A percentile compares a stretch with the other conserved stretches of the same genome.
These are phyloP conservation scores for Ustilaginoidea virens DNA, from an alignment of 2,329 filamentous ascomycete species.

Conservation along the genomic window DNA sequence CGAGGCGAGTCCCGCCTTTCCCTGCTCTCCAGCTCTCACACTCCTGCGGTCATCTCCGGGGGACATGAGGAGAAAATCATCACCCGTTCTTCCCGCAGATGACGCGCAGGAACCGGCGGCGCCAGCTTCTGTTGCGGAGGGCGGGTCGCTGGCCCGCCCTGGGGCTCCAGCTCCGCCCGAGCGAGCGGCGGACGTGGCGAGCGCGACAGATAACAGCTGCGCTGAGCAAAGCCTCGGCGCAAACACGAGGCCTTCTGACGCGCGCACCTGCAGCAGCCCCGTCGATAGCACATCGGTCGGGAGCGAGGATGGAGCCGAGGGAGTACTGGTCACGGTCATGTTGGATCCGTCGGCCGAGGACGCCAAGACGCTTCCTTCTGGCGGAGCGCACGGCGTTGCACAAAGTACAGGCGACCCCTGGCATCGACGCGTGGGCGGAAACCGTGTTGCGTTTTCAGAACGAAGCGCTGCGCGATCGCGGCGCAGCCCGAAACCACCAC, in stretches of 20 bases:
- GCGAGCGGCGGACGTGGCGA: not conserved
- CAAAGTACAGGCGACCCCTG: slow-evolving; percentile 17
- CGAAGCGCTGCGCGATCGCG: slow-evolving; percentile 29
- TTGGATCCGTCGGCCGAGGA: slow-evolving; percentile 19
- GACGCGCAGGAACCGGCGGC: slow-evolving; percentile 1
- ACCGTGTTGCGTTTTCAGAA: slow-evolving; percentile 42
- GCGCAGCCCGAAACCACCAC: slow-evolving; percentile 40
- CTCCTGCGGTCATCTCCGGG: slow-evolving; percentile 8
- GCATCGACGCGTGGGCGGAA: slow-evolving; percentile 43
- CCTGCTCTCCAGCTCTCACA: slow-evolving; percentile 2
- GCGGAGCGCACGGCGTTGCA: slow-evolving; percentile 6
- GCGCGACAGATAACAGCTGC: not conserved
- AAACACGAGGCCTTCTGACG: not conserved
- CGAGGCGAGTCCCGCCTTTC: slow-evolving; percentile 4
- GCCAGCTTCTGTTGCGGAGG: not conserved
- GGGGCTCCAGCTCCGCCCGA: not conserved
- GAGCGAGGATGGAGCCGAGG: slow-evolving; percentile 11
- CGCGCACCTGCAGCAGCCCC: not conserved
- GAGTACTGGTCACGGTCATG: slow-evolving; percentile 27
- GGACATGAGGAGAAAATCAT: slow-evolving; percentile 29
- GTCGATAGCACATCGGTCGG: slow-evolving; percentile 1
- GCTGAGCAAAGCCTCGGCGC: not conserved
- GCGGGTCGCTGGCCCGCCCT: not conserved
- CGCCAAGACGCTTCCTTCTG: slow-evolving; percentile 1
- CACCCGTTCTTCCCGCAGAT: slow-evolving; percentile 28